phyloP scores from a whole-genome alignment of 2,329 filamentous ascomycete genomes.

The Cladorrhinum sp. region DNA sequence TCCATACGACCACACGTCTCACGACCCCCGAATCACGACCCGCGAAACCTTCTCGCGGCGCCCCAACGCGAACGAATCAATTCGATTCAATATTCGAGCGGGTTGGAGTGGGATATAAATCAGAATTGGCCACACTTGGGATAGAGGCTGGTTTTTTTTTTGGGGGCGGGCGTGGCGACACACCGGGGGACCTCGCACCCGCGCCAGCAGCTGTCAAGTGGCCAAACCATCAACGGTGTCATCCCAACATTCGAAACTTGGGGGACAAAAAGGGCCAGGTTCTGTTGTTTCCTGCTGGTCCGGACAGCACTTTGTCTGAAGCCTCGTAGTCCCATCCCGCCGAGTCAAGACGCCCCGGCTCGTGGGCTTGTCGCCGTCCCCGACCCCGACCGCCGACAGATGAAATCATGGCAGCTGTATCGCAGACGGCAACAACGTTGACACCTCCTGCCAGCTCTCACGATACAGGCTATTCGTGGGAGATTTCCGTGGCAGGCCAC shows the following conservation, averaged over 20 bases:
- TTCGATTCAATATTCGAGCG: background rate
- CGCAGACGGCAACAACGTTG: conserved; percentile 47
- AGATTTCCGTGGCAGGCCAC: conserved; percentile 32
- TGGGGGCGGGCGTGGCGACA: conserved; percentile 3
- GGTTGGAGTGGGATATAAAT: background rate
- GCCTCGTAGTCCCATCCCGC: background rate
- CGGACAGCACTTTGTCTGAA: background rate
- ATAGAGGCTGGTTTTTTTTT: conserved; percentile 16
- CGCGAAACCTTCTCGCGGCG: background rate
- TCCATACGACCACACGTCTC: background rate
- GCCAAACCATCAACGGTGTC: conserved; percentile 1
- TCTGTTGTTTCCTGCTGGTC: conserved; percentile 1
- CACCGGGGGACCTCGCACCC: conserved; percentile 4
- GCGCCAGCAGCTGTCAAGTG: conserved; percentile 15
- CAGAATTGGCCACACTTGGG: background rate
- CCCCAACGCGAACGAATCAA: background rate
- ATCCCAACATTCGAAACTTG: background rate
- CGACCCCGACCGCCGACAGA: conserved; percentile 10
- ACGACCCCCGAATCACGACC: background rate
- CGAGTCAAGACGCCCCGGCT: conserved; percentile 4
- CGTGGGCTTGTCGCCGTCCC: conserved; percentile 2
- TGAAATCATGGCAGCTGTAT: conserved; percentile 50
- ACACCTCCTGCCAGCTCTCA: conserved; percentile 49
- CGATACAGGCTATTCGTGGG: conserved; percentile 47
- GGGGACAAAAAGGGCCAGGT: background rate